Percentiles rank a stretch among this genome's conserved stretches.
Evolutionary conservation across 164 flowering plant genomes (phyloP).

Genomic region (Stephania cephalantha): DNA sequence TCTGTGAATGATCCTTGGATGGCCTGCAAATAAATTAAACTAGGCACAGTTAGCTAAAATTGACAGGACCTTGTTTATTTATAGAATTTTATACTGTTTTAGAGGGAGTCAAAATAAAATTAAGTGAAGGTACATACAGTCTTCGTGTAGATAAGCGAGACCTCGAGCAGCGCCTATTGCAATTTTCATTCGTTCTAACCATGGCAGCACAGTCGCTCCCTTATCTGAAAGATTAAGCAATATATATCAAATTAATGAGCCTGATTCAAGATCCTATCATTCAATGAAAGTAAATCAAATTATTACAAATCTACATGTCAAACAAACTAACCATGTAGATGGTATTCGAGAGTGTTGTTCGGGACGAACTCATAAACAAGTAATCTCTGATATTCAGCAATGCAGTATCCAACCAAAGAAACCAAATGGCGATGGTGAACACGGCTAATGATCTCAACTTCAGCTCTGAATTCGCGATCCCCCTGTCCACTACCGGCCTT

Average conservation of each 20-base stretch:
- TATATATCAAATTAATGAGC: background rate
- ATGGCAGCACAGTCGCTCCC: slow-evolving; percentile 50
- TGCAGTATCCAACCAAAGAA: slow-evolving; percentile 58
- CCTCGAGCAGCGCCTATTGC: slow-evolving; percentile 78
- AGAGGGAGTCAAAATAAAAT: slow-evolving; percentile 1
- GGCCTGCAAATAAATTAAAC: slow-evolving; percentile 34
- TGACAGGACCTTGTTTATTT: background rate
- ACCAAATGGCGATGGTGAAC: slow-evolving; percentile 72
- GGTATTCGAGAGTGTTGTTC: slow-evolving; percentile 51
- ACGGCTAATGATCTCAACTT: slow-evolving; percentile 63
- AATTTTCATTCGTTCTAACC: slow-evolving; percentile 60
- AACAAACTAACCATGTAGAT: slow-evolving; percentile 44
- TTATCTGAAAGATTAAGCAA: slow-evolving; percentile 30
- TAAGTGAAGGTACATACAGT: slow-evolving; percentile 44
- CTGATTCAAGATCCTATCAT: background rate
- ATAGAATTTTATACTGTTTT: background rate
- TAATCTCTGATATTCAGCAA: slow-evolving; percentile 43
- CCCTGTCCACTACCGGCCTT: slow-evolving; percentile 63
- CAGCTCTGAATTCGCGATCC: slow-evolving; percentile 58
- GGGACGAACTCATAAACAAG: slow-evolving; percentile 61
- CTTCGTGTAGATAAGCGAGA: slow-evolving; percentile 78
- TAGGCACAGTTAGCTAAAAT: background rate
- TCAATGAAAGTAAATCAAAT: background rate
- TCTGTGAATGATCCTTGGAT: slow-evolving; percentile 77
- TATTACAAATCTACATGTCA: background rate